Percentiles rank a stretch among this genome's conserved stretches.
Evolutionary conservation across 306 rosid genomes (phyloP).

Genomic region (Vigna radiata): DNA sequence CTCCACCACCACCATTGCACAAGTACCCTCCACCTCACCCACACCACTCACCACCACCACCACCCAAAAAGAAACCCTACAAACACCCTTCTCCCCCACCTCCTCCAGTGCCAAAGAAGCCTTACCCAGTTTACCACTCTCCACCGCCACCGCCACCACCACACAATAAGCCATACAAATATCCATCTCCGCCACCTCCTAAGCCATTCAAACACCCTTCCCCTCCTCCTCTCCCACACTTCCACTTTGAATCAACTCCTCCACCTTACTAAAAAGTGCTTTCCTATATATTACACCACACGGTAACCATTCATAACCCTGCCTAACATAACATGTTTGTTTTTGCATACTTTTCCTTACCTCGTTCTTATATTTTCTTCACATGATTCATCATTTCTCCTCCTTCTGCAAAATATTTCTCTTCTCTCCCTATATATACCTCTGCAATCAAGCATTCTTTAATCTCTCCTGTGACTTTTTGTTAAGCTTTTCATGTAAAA

Average conservation of each 20-base stretch:
- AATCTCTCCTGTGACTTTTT: not conserved
- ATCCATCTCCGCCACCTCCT: conserved; percentile 40
- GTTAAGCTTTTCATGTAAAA: no score
- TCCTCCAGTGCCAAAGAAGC: conserved; percentile 31
- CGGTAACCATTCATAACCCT: no score
- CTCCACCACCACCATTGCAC: conserved; percentile 37
- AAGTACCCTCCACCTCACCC: no score
- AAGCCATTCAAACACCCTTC: not conserved
- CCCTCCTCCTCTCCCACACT: not conserved
- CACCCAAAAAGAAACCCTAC: conserved; percentile 21
- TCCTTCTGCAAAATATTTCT: not conserved
- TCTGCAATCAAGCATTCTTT: conserved; percentile 24
- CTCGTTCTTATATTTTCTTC: no score
- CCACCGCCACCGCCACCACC: conserved; percentile 27
- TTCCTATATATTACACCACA: no score
- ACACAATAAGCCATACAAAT: conserved; percentile 8
- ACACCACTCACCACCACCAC: not conserved
- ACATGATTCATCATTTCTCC: no score
- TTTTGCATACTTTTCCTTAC: no score
- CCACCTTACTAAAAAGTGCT: not conserved
- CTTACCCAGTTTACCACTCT: conserved; percentile 39
- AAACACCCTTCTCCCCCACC: conserved; percentile 41
- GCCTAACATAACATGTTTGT: no score
- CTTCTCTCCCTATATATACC: not conserved
- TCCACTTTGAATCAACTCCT: not conserved